Evolutionary conservation across 2,329 filamentous ascomycete genomes (phyloP).

Genomic region (Pyrenochaeta sp.): DNA sequence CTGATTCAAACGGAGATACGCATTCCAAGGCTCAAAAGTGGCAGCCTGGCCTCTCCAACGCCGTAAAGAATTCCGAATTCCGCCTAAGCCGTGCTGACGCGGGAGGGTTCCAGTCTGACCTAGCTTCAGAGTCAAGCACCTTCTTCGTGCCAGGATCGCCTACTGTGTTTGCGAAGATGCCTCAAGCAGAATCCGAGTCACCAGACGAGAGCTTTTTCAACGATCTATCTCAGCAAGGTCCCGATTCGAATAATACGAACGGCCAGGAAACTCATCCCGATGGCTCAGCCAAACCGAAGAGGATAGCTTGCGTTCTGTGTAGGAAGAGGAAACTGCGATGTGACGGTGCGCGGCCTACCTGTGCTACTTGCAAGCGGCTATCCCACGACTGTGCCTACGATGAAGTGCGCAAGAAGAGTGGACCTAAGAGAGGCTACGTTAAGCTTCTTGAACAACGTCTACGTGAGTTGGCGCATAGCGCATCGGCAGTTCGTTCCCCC

Average conservation of each 20-base stretch:
- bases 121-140: constrained; percentile 14
- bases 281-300: constrained; percentile 66
- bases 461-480: constrained; percentile 65
- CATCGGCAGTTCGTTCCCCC: background rate
- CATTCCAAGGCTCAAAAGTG: constrained; percentile 1
- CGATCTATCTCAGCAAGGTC: constrained; percentile 59
- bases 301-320: constrained; percentile 94
- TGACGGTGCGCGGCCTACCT: constrained; percentile 83
- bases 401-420: constrained; percentile 91
- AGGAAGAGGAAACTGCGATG: constrained; percentile 91
- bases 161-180: constrained; percentile 31
- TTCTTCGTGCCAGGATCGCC: constrained; percentile 8
- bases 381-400: constrained; percentile 90
- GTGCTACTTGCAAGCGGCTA: constrained; percentile 86
- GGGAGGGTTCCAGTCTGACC: constrained; percentile 9
- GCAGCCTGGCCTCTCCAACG: background rate
- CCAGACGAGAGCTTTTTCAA: constrained; percentile 64
- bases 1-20: background rate
- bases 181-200: constrained; percentile 42
- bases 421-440: constrained; percentile 92
- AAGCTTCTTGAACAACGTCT: constrained; percentile 92
- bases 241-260: constrained; percentile 47
- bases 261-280: constrained; percentile 57
- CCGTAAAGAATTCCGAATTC: background rate
- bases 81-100: constrained; percentile 27